Conservation (phyloP, 2,329 filamentous ascomycete species). For the Xylaria sp. region DNA sequence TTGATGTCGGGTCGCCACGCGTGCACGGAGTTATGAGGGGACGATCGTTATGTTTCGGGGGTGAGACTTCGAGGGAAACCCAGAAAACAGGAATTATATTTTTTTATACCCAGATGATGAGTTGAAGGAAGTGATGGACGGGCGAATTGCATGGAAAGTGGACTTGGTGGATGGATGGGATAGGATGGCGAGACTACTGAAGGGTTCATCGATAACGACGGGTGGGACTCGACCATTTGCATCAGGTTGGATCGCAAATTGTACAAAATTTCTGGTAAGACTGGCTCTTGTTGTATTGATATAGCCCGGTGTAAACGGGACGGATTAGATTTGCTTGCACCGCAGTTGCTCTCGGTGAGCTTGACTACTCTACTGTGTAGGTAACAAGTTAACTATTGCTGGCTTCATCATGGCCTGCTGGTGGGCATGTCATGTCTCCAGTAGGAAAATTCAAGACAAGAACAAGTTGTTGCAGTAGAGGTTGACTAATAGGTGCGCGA, state of each 20-base stretch:
- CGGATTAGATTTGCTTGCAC: constrained; percentile 5
- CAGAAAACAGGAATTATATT: constrained; percentile 6
- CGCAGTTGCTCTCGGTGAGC: neutral
- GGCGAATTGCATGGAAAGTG: neutral
- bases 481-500: neutral
- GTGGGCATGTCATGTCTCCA: neutral
- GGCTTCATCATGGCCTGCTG: neutral
- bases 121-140: constrained; percentile 1
- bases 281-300: constrained; percentile 5
- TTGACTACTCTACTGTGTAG: neutral
- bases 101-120: constrained; percentile 12
- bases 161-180: constrained; percentile 2
- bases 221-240: constrained; percentile 4
- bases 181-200: constrained; percentile 2
- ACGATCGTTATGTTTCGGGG: constrained; percentile 2
- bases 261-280: constrained; percentile 11
- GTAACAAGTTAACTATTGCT: neutral
- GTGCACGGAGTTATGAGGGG: constrained; percentile 3
- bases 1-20: neutral
- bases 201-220: neutral
- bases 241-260: constrained; percentile 12
- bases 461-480: neutral
- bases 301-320: constrained; percentile 9
- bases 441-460: neutral
- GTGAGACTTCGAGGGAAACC: neutral